These are phyloP conservation scores for Daedaleopsis nitida DNA, from an alignment of 768 basidiomycete genomes.

Conservation along the genomic window DNA sequence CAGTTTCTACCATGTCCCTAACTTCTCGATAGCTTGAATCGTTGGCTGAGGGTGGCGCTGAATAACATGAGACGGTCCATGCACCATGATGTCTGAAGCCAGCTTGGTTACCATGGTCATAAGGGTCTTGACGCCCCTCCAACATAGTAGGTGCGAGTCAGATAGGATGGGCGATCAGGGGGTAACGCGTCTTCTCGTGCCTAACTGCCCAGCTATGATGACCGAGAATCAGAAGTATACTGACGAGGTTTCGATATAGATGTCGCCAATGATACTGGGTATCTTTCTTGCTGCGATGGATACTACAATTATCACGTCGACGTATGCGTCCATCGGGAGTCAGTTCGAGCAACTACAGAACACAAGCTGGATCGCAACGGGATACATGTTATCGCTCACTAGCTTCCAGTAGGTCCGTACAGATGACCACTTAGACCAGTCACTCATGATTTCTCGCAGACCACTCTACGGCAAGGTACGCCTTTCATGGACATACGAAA, in stretches of 20 bases:
- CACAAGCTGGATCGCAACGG: conserved; percentile 68
- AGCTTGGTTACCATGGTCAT: too few species aligned
- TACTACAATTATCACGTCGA: conserved; percentile 35
- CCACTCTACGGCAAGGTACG: conserved; percentile 59
- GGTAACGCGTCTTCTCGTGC: too few species aligned
- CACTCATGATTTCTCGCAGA: conserved; percentile 32
- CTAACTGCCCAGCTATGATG: too few species aligned
- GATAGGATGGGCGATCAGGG: too few species aligned
- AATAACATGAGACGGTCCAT: too few species aligned
- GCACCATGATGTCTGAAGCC: too few species aligned
- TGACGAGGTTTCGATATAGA: conserved; percentile 18
- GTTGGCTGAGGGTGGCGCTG: too few species aligned
- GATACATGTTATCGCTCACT: conserved; percentile 60
- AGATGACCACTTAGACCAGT: not conserved
- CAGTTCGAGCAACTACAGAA: conserved; percentile 64
- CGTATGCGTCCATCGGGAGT: conserved; percentile 38
- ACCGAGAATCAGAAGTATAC: too few species aligned
- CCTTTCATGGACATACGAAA: not conserved
- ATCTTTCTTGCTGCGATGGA: conserved; percentile 37
- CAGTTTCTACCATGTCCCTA: too few species aligned
- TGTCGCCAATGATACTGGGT: conserved; percentile 33
- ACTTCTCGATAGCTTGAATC: too few species aligned
- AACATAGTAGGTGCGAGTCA: too few species aligned
- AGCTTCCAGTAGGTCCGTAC: conserved; percentile 53
- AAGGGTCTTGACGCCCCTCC: too few species aligned